A percentile compares a stretch with the other conserved stretches of the same genome.
Evolutionary conservation across 305 asterid species (phyloP).

Genomic region (Solanum aculeatissimum): DNA sequence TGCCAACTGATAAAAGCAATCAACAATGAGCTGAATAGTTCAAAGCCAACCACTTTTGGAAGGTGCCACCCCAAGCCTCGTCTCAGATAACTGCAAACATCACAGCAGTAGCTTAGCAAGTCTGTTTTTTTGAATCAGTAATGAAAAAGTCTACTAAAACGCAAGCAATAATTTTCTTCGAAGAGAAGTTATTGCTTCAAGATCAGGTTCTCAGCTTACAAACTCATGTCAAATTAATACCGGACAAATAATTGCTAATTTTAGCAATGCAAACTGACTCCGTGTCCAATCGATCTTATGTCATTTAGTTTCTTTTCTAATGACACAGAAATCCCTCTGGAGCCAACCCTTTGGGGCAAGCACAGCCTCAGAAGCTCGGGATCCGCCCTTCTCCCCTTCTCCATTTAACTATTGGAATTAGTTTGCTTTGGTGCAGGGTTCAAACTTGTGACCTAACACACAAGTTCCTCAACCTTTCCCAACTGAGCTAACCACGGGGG

Average conservation of each 20-base stretch:
- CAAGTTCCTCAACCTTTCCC: neutral
- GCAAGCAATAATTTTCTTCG: neutral
- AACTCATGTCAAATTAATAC: neutral
- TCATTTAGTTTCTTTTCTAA: neutral
- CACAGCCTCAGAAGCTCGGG: neutral
- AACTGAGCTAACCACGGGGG: neutral
- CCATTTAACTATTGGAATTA: neutral
- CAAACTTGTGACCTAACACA: neutral
- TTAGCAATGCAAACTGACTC: neutral
- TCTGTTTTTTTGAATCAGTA: neutral
- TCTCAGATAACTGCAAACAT: slow-evolving; percentile 64
- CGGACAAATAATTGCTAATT: neutral
- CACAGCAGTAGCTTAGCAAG: neutral
- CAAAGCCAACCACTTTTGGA: slow-evolving; percentile 82
- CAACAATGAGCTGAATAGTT: slow-evolving; percentile 69
- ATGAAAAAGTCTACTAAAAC: neutral
- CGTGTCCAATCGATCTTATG: neutral
- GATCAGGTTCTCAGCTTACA: neutral
- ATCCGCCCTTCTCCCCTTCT: neutral
- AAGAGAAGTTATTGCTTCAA: neutral
- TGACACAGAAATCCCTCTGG: neutral
- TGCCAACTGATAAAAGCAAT: slow-evolving; percentile 99
- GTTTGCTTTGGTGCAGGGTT: neutral
- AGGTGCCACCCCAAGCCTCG: slow-evolving; percentile 86
- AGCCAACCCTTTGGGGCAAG: neutral